Conservation (phyloP, 352 stramenopile species). For the Globisporangium yorkense region DNA sequence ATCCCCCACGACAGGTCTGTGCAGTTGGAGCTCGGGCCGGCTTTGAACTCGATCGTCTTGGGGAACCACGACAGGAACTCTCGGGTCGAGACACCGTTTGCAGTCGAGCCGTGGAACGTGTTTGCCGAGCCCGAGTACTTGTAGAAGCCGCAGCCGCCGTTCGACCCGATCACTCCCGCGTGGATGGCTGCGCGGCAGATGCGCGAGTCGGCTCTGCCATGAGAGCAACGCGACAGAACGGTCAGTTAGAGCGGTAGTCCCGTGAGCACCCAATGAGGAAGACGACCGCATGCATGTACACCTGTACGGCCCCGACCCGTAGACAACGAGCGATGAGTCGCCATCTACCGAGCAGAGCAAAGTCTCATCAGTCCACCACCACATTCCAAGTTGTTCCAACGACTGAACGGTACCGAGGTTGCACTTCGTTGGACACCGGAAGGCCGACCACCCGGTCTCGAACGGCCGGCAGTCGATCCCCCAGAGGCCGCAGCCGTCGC, state of each 20-base stretch:
- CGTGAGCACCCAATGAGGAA: too few relatives aligned
- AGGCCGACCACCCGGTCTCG: slow-evolving; percentile 47
- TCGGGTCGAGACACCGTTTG: slow-evolving; percentile 43
- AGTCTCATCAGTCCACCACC: not conserved
- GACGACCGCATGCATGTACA: not conserved
- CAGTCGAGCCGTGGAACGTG: slow-evolving; percentile 36
- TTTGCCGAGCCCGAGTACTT: slow-evolving; percentile 19
- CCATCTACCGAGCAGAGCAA: slow-evolving; percentile 32
- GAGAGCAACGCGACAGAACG: not conserved
- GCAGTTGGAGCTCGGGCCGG: slow-evolving; percentile 44
- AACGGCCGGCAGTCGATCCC: slow-evolving; percentile 59
- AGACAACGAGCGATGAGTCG: slow-evolving; percentile 55
- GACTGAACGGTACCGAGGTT: slow-evolving; percentile 31
- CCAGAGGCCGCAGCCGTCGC: slow-evolving; percentile 52
- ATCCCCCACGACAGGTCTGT: slow-evolving; percentile 75
- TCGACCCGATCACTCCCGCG: slow-evolving; percentile 55
- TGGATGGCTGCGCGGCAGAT: slow-evolving; percentile 80
- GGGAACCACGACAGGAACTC: slow-evolving; percentile 73
- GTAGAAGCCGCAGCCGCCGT: slow-evolving; percentile 53
- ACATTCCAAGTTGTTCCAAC: not conserved
- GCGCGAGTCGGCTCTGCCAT: slow-evolving; percentile 55
- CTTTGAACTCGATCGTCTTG: slow-evolving; percentile 74
- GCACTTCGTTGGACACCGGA: slow-evolving; percentile 67
- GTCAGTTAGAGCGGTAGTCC: not conserved
- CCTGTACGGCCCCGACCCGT: slow-evolving; percentile 62